Evolutionary conservation across 306 rosid species (phyloP).

Genomic region (Sophora flavescens): DNA sequence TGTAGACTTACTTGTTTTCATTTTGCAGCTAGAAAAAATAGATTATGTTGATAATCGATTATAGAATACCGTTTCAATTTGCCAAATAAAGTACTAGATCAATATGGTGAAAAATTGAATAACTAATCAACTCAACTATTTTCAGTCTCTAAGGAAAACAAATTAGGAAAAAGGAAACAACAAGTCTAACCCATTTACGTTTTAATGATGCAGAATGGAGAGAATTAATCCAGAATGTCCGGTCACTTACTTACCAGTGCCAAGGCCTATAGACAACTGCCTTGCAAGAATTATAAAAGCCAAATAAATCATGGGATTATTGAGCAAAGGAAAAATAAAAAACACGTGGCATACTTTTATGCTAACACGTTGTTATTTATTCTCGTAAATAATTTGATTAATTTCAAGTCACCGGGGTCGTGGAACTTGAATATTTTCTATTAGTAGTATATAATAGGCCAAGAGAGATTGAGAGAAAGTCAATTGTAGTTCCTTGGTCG

Average conservation of each 20-base stretch:
- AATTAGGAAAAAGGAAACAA: neutral
- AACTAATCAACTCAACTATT: neutral
- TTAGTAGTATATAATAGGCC: neutral
- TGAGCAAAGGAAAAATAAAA: neutral
- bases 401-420: neutral
- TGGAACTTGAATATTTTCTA: neutral
- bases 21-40: no score
- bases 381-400: constrained; percentile 1
- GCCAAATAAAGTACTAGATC: neutral
- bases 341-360: neutral
- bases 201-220: constrained; percentile 56
- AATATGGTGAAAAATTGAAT: constrained; percentile 1
- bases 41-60: no score
- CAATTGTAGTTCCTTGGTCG: neutral
- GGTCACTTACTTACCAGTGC: constrained; percentile 54
- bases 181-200: neutral
- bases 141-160: neutral
- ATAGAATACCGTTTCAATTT: constrained; percentile 12
- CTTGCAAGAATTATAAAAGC: constrained; percentile 61
- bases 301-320: constrained; percentile 32
- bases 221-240: constrained; percentile 58
- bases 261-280: constrained; percentile 68
- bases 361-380: neutral
- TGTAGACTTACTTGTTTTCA: neutral
- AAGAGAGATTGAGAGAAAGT: neutral